phyloP scores from a whole-genome alignment of 257 asterid species.

The Rehmannia glutinosa region DNA sequence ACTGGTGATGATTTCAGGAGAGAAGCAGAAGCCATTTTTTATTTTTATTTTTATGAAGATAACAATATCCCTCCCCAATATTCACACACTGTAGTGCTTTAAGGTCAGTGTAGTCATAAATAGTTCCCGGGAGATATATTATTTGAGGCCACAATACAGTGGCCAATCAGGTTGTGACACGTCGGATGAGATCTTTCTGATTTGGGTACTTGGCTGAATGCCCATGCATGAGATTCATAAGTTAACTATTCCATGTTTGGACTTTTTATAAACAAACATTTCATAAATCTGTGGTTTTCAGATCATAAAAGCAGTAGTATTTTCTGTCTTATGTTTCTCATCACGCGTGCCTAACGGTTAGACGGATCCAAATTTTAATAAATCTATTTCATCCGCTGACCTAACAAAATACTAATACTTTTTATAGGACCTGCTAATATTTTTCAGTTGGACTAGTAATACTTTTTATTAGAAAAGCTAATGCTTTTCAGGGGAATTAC shows the following conservation, averaged over 20 bases:
- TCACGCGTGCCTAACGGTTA: too few species aligned
- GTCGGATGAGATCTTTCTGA: slow-evolving; percentile 27
- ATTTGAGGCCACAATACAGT: slow-evolving; percentile 25
- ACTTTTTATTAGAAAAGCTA: too few species aligned
- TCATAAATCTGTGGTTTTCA: neutral
- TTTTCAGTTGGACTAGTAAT: too few species aligned
- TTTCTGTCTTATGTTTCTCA: too few species aligned
- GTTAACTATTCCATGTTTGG: too few species aligned
- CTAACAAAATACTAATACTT: too few species aligned
- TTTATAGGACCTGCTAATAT: too few species aligned
- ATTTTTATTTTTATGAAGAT: neutral
- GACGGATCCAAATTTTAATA: too few species aligned
- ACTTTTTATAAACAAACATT: too few species aligned
- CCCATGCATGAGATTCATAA: neutral
- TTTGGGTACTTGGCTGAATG: neutral
- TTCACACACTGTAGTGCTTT: neutral
- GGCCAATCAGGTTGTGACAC: slow-evolving; percentile 14
- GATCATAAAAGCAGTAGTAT: too few species aligned
- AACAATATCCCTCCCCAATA: slow-evolving; percentile 20
- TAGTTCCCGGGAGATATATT: slow-evolving; percentile 19
- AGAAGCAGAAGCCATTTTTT: slow-evolving; percentile 62
- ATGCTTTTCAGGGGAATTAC: too few species aligned
- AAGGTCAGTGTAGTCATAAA: neutral
- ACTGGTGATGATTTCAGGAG: slow-evolving; percentile 63
- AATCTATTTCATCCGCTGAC: too few species aligned